Conservation (phyloP, 768 basidiomycete species). For the Hypholoma fasciculare region DNA sequence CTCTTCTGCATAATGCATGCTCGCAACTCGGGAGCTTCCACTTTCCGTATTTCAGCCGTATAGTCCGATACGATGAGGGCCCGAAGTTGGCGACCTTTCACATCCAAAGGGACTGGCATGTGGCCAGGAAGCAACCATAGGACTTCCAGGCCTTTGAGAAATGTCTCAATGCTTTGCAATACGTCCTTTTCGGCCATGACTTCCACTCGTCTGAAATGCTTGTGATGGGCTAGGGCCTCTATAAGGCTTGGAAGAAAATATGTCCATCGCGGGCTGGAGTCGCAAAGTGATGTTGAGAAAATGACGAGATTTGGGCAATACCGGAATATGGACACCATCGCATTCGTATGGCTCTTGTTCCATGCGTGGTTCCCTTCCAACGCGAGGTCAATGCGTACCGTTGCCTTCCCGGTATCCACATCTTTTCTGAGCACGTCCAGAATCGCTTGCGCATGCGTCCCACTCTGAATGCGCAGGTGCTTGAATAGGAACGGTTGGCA, state of each 20-base stretch:
- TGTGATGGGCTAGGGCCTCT: slow-evolving; percentile 6
- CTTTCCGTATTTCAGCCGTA: neutral
- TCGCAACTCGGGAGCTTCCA: slow-evolving; percentile 12
- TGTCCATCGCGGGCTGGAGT: slow-evolving; percentile 6
- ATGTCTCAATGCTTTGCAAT: slow-evolving; percentile 7
- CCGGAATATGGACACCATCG: slow-evolving; percentile 20
- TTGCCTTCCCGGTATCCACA: slow-evolving; percentile 12
- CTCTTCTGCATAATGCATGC: slow-evolving; percentile 9
- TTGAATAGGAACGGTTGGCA: slow-evolving; percentile 16
- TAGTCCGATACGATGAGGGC: slow-evolving; percentile 15
- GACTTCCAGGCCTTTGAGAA: slow-evolving; percentile 16
- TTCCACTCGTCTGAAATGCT: slow-evolving; percentile 22
- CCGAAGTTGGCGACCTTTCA: slow-evolving; percentile 9
- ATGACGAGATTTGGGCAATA: slow-evolving; percentile 23
- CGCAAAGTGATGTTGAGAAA: slow-evolving; percentile 23
- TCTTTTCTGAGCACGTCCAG: slow-evolving; percentile 11
- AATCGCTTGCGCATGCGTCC: slow-evolving; percentile 18
- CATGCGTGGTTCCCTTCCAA: slow-evolving; percentile 22
- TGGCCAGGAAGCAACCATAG: slow-evolving; percentile 22
- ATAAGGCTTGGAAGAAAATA: slow-evolving; percentile 10
- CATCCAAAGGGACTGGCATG: neutral
- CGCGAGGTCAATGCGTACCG: slow-evolving; percentile 24
- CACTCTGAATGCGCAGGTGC: slow-evolving; percentile 21
- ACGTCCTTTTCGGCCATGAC: slow-evolving; percentile 12
- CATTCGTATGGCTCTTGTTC: slow-evolving; percentile 16